Base-by-base conservation (phyloP, 2,329 filamentous ascomycete genomes). In the Fusarium sp. region DNA sequence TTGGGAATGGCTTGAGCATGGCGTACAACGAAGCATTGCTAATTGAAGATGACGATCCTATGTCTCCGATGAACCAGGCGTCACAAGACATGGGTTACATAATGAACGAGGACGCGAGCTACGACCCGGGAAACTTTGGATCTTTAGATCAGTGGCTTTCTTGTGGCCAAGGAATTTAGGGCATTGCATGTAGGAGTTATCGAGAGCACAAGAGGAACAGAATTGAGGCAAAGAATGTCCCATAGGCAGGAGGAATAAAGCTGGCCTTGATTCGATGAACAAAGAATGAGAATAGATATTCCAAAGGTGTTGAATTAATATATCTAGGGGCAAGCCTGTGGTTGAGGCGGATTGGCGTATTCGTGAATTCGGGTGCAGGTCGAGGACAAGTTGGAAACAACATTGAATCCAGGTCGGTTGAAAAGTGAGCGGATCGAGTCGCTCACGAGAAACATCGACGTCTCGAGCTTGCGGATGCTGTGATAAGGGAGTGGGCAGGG, bases 111-210 rank as follows among this genome's bases (percentile, higher is more conserved):
- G 23, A 39, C 7, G 18, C 27, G 23, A 16, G 27, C n/a, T 31
- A 54, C 11, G 58, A 69, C 43, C 60, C 62, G 37, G 41, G 31
- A 18, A 52, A 36, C 18, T 68, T 74, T 47, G 48, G 60, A 13
- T 67, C 64, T 37, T 48, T 73, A 28, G 61, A 72, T 31, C 56
- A 75, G n/a, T 75, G 70, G 71, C 60, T 66, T 43, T 27, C 46
- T 59, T 43, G 47, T 9, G 39, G 52, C 12, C 55, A 51, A 13
- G 16, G n/a, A 34, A 47, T 40, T 10, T 39, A 51, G 54, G 7
- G 11, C 18, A 28, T 44, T 47, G 23, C 18, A 23, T 62, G 23
- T 18, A 16, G 6, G 18, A 30, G 43, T 51, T 50, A 13, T 54
- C 48, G 15, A 18, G 23, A 16, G 40, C 27, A 31, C 15, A 44